Percentiles rank a stretch among this genome's conserved stretches.
Evolutionary conservation across 2,329 filamentous ascomycete genomes (phyloP).

Genomic region (Teratosphaeria pseudoeucalypti): DNA sequence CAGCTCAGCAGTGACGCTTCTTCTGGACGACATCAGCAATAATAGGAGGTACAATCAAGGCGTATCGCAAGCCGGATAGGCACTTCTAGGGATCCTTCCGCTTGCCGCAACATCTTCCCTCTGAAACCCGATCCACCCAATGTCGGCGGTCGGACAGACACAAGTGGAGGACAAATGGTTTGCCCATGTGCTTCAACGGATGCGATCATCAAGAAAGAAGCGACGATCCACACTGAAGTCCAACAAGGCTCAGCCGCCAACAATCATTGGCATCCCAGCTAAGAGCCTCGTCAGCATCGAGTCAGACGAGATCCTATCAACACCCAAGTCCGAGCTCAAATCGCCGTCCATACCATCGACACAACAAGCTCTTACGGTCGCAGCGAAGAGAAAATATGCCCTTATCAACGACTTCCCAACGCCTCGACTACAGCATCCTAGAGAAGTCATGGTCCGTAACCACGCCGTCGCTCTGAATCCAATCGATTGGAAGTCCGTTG

Average conservation of each 20-base stretch:
- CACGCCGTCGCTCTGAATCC: slow-evolving; percentile 28
- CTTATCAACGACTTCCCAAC: background rate
- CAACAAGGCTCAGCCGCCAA: background rate
- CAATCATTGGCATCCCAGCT: background rate
- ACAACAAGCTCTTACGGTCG: background rate
- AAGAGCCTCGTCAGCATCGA: background rate
- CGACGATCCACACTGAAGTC: background rate
- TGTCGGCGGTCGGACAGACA: background rate
- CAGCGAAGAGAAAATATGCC: background rate
- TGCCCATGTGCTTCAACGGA: background rate
- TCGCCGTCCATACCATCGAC: background rate
- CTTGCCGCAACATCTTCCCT: background rate
- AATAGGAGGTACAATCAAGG: background rate
- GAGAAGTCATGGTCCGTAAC: slow-evolving; percentile 27
- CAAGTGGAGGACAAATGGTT: background rate
- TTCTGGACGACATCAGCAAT: background rate
- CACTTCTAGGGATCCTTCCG: background rate
- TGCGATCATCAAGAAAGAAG: background rate
- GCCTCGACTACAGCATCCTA: background rate
- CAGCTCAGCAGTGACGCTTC: background rate
- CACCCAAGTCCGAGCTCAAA: background rate
- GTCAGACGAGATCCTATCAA: background rate
- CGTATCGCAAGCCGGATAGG: no score
- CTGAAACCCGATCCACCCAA: background rate
- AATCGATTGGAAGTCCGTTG: slow-evolving; percentile 32